Conservation (phyloP, 768 basidiomycete species). For the Podaxis mareebaensis region DNA sequence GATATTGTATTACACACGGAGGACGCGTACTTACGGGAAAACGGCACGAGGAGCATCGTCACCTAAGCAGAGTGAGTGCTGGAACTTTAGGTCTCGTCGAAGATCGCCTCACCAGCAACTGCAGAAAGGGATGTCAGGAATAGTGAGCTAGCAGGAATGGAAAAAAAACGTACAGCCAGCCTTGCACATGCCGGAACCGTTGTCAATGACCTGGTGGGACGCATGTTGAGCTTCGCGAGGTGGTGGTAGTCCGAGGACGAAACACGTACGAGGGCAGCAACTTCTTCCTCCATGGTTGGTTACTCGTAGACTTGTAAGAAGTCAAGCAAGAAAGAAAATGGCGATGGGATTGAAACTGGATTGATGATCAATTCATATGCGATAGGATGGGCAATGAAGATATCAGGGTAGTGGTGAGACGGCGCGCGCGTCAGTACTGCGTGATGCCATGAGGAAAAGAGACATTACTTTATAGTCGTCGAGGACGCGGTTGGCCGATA, state of each 20-base stretch:
- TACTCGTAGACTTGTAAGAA: no score
- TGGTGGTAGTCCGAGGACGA: slow-evolving; percentile 28
- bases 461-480: slow-evolving; percentile 4
- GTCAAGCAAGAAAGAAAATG: slow-evolving; percentile 19
- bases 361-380: slow-evolving; percentile 17
- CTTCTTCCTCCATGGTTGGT: slow-evolving; percentile 48
- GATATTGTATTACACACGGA: not conserved
- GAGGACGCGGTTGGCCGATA: not conserved
- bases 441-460: not conserved
- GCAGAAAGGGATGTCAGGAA: slow-evolving; percentile 25
- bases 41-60: slow-evolving; percentile 92
- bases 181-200: slow-evolving; percentile 99
- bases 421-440: not conserved
- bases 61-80: slow-evolving; percentile 46
- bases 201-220: slow-evolving; percentile 72
- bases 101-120: slow-evolving; percentile 61
- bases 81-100: slow-evolving; percentile 11
- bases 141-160: slow-evolving; percentile 12
- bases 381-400: slow-evolving; percentile 14
- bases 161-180: slow-evolving; percentile 81
- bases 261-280: slow-evolving; percentile 49
- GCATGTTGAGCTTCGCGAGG: slow-evolving; percentile 9
- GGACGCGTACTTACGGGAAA: slow-evolving; percentile 76
- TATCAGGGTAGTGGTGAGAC: not conserved
- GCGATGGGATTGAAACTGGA: slow-evolving; percentile 12